Evolutionary conservation across 805 yeast species (phyloP).

Genomic region (Saccharomycopsis oosterbeekiorum): DNA sequence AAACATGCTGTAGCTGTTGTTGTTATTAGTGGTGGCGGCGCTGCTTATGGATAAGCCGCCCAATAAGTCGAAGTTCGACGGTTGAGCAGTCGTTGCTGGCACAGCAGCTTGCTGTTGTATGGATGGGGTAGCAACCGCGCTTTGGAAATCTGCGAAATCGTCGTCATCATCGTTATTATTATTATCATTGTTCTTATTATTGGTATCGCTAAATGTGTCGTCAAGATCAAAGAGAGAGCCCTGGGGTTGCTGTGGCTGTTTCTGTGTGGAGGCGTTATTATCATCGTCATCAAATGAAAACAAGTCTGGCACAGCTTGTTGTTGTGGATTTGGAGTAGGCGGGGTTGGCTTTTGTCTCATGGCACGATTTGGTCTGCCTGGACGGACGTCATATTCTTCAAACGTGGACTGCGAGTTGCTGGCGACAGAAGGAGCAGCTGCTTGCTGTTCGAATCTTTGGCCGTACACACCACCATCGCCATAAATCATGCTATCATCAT

Average conservation of each 20-base stretch:
- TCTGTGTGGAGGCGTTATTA: conserved; percentile 10
- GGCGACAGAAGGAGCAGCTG: conserved; percentile 30
- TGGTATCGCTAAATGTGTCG: not conserved
- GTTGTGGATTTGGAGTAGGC: conserved; percentile 4
- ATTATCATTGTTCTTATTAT: not conserved
- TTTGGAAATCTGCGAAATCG: conserved; percentile 75
- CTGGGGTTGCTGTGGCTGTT: conserved; percentile 19
- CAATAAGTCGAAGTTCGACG: conserved; percentile 7
- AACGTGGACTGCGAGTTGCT: conserved; percentile 28
- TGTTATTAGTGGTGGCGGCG: not conserved
- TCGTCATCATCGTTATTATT: conserved; percentile 30
- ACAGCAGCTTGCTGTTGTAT: not conserved
- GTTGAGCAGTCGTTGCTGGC: not conserved
- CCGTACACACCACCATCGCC: conserved; percentile 70
- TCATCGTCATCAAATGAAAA: conserved; percentile 34
- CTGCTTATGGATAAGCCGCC: conserved; percentile 4
- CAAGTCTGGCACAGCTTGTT: conserved; percentile 29
- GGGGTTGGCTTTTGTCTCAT: not conserved
- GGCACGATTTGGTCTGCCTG: conserved; percentile 5
- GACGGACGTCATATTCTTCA: conserved; percentile 50
- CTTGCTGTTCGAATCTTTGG: conserved; percentile 51
- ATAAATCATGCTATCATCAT: conserved; percentile 30
- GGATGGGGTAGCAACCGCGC: conserved; percentile 29
- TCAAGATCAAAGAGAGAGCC: not conserved
- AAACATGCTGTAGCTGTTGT: not conserved